These are phyloP conservation scores for Chaetomium globosum DNA, from an alignment of 2,329 filamentous ascomycete genomes.

Conservation along the genomic window DNA sequence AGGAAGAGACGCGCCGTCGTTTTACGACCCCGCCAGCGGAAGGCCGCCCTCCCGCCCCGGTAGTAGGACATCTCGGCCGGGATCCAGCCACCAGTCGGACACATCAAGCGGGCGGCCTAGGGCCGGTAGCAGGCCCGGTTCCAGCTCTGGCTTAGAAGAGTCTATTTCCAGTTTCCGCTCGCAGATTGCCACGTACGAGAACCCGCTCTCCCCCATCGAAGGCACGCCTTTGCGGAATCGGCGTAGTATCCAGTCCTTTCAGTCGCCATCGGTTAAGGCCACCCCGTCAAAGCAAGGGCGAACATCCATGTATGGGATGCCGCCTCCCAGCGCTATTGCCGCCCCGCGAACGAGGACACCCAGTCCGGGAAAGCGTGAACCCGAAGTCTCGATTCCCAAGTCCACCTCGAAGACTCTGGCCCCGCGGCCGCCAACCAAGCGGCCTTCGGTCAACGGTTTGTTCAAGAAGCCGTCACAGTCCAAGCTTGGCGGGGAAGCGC, in stretches of 20 bases:
- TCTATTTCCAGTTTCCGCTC: conserved; percentile 48
- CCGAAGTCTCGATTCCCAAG: conserved; percentile 42
- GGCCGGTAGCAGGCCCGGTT: conserved; percentile 58
- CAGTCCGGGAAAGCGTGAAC: conserved; percentile 46
- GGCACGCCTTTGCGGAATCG: conserved; percentile 48
- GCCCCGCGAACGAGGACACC: conserved; percentile 42
- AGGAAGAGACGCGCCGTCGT: conserved; percentile 65
- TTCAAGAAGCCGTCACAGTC: conserved; percentile 59
- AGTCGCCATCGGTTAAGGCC: conserved; percentile 41
- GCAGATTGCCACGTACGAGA: conserved; percentile 50
- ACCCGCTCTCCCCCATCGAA: conserved; percentile 48
- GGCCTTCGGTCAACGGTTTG: conserved; percentile 56
- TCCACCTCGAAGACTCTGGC: conserved; percentile 53
- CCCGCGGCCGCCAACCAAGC: conserved; percentile 52
- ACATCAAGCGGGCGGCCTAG: conserved; percentile 57
- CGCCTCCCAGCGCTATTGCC: conserved; percentile 42
- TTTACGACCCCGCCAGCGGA: conserved; percentile 68
- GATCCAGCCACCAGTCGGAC: conserved; percentile 65
- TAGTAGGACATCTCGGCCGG: conserved; percentile 52
- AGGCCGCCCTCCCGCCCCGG: conserved; percentile 55
- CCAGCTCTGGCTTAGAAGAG: conserved; percentile 55
- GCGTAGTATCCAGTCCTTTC: conserved; percentile 43
- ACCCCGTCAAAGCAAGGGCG: conserved; percentile 35
- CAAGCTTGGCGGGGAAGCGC: conserved; percentile 41
- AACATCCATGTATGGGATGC: conserved; percentile 39